Evolutionary conservation across 441 rosid species (phyloP).

Genomic region (Adansonia gregorii): DNA sequence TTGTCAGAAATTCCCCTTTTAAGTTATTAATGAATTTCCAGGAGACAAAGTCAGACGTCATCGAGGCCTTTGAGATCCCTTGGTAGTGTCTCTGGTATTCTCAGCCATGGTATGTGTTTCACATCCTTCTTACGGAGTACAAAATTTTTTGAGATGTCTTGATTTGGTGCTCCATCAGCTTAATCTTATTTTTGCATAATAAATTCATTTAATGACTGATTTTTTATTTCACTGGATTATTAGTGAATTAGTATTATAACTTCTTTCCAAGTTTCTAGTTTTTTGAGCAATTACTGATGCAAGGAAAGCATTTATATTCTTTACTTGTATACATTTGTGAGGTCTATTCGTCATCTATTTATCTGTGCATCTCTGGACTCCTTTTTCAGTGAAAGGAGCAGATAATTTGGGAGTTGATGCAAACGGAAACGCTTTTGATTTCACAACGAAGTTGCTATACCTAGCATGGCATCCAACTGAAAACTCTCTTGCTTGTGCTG

Average conservation of each 20-base stretch:
- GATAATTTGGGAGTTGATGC: slow-evolving; percentile 79
- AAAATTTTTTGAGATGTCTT: not conserved
- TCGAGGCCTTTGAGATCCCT: slow-evolving; percentile 85
- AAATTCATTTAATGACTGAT: not conserved
- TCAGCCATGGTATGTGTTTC: slow-evolving; percentile 57
- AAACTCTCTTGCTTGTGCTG: slow-evolving; percentile 95
- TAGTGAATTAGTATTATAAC: not conserved
- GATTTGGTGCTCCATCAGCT: not conserved
- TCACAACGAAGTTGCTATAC: slow-evolving; percentile 88
- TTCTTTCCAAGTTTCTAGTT: not conserved
- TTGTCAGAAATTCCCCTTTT: slow-evolving; percentile 2
- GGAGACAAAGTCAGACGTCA: slow-evolving; percentile 81
- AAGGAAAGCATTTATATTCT: not conserved
- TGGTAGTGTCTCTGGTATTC: slow-evolving; percentile 80
- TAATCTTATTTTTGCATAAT: not conserved
- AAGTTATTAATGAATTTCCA: slow-evolving; percentile 31
- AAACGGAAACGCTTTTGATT: slow-evolving; percentile 88
- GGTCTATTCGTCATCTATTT: not conserved
- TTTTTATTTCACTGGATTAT: not conserved
- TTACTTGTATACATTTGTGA: not conserved
- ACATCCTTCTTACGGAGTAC: not conserved
- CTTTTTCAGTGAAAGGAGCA: slow-evolving; percentile 51
- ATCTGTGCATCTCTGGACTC: not conserved
- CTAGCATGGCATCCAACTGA: slow-evolving; percentile 98
- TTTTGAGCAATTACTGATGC: not conserved